phyloP scores from a whole-genome alignment of 1,284 basidiomycete species.

The Apiotrichum veenhuisii region DNA sequence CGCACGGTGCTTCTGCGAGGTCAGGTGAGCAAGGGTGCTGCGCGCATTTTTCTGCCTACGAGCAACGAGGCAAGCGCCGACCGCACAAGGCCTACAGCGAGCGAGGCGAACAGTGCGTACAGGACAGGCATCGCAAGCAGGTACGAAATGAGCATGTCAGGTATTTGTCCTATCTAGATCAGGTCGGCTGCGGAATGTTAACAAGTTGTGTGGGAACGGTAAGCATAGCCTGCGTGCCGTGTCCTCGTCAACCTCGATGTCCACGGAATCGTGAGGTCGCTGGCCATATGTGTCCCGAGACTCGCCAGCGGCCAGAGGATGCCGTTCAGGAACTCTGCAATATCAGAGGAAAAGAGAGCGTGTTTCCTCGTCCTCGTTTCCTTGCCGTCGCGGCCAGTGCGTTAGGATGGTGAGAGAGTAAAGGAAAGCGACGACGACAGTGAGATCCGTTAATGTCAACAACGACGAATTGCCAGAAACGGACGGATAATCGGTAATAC shows the following conservation, averaged over 20 bases:
- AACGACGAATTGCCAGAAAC: background rate
- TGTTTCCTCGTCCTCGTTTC: background rate
- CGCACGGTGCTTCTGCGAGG: background rate
- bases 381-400: background rate
- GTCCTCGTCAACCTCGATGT: no score
- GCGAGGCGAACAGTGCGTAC: background rate
- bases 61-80: background rate
- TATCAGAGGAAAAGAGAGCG: background rate
- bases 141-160: slow-evolving; percentile 4
- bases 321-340: background rate
- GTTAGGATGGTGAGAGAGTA: background rate
- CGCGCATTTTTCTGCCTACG: background rate
- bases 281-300: background rate
- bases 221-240: no score
- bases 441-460: no score
- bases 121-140: background rate
- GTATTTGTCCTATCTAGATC: no score
- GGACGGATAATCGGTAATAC: background rate
- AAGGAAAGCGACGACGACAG: background rate
- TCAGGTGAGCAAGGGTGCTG: background rate
- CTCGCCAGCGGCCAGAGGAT: no score
- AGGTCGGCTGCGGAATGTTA: no score
- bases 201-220: no score
- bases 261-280: no score
- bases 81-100: background rate